phyloP scores from a whole-genome alignment of 768 basidiomycete species.

The Calocybe cyanea region DNA sequence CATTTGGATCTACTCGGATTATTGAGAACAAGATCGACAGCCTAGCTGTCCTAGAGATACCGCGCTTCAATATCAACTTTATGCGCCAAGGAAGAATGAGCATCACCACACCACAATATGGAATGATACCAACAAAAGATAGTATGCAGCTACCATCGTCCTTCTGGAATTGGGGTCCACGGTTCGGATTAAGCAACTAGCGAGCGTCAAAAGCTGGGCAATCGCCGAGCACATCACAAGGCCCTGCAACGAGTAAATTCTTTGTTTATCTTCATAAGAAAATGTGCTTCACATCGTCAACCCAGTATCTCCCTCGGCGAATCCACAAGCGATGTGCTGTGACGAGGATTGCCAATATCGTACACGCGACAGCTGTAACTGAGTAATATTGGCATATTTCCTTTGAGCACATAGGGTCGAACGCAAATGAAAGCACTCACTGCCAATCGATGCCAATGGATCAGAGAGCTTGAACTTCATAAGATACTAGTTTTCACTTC shows the following conservation, averaged over 20 bases:
- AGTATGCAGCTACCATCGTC: constrained; percentile 25
- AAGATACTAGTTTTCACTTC: too few species aligned
- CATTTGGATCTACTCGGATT: constrained; percentile 43
- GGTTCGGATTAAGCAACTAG: constrained; percentile 24
- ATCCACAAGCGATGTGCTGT: constrained; percentile 28
- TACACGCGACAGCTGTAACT: constrained; percentile 31
- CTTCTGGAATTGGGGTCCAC: constrained; percentile 14
- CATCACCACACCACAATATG: constrained; percentile 36
- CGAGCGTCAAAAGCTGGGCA: constrained; percentile 22
- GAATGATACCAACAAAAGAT: constrained; percentile 32
- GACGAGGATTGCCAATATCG: constrained; percentile 26
- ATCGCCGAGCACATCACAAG: constrained; percentile 27
- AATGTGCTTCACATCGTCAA: constrained; percentile 40
- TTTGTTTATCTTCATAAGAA: too few species aligned
- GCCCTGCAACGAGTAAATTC: constrained; percentile 15
- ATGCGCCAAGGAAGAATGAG: background rate
- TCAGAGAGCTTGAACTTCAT: constrained; percentile 5
- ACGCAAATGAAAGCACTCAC: constrained; percentile 10
- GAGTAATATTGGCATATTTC: too few species aligned
- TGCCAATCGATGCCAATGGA: constrained; percentile 5
- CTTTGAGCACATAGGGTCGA: too few species aligned
- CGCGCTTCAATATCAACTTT: background rate
- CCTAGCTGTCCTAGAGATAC: constrained; percentile 37
- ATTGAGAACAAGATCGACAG: constrained; percentile 53
- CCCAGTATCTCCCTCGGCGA: constrained; percentile 28